phyloP scores from a whole-genome alignment of 2,329 filamentous ascomycete genomes.

The Aspergillus fructus region DNA sequence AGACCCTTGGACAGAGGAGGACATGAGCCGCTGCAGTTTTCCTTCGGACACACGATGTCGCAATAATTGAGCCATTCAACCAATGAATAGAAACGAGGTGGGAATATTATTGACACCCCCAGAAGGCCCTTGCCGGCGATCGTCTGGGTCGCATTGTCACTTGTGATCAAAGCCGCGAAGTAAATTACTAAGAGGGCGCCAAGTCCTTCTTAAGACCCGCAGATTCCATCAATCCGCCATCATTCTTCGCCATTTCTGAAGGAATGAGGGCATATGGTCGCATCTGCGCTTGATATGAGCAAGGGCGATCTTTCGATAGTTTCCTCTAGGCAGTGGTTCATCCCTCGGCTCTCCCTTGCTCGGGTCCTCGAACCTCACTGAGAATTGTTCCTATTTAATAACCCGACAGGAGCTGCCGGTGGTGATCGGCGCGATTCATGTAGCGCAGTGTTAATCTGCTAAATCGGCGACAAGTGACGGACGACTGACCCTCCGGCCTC shows the following conservation, averaged over 20 bases:
- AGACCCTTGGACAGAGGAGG: background rate
- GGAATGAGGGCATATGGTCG: background rate
- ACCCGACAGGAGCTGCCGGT: background rate
- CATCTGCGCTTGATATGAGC: background rate
- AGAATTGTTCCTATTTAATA: background rate
- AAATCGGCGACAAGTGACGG: background rate
- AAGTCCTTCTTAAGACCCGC: background rate
- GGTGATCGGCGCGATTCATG: background rate
- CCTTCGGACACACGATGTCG: background rate
- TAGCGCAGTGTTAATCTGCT: background rate
- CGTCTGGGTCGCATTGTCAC: background rate
- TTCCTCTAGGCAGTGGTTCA: background rate
- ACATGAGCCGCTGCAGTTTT: background rate
- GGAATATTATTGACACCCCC: background rate
- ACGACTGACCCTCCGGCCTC: background rate
- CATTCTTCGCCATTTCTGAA: background rate
- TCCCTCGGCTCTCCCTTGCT: background rate
- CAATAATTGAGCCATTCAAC: background rate
- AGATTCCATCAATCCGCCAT: background rate
- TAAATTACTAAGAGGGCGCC: background rate
- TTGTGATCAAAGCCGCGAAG: background rate
- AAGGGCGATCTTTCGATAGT: constrained; percentile 3
- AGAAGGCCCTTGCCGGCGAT: background rate
- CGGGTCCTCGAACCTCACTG: background rate
- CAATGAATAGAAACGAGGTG: background rate